A percentile compares a stretch with the other conserved stretches of the same genome.
These are phyloP conservation scores for Geranium incanum DNA, from an alignment of 441 rosid species.

Conservation along the genomic window DNA sequence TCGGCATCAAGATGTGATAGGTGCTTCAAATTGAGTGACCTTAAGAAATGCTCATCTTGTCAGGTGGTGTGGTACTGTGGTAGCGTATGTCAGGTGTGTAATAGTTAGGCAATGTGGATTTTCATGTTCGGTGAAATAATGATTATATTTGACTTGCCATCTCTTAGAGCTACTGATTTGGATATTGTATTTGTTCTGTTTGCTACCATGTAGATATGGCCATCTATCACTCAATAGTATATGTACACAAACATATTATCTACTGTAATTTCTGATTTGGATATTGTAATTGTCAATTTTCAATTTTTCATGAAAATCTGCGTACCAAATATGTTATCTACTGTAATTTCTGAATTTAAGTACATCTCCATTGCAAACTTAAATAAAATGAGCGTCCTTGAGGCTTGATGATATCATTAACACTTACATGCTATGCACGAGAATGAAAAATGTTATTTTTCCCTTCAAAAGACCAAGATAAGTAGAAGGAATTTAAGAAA, in stretches of 20 bases:
- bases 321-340: background rate
- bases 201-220: background rate
- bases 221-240: background rate
- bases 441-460: background rate
- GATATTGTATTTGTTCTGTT: background rate
- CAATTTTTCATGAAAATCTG: background rate
- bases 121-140: background rate
- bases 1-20: conserved; percentile 50
- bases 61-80: conserved; percentile 77
- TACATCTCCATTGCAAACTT: background rate
- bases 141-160: background rate
- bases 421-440: background rate
- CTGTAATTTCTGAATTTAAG: background rate
- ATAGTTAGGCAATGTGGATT: background rate
- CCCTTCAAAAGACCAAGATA: background rate
- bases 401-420: background rate
- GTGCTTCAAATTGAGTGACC: conserved; percentile 45
- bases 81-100: conserved; percentile 65
- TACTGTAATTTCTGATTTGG: background rate
- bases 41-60: conserved; percentile 75
- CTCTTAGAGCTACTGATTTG: background rate
- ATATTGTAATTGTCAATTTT: too few species aligned
- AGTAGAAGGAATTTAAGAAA: background rate
- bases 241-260: background rate
- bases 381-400: background rate